Conservation (phyloP, 1,139 yeast species). For the Suhomyces yuchorum region DNA sequence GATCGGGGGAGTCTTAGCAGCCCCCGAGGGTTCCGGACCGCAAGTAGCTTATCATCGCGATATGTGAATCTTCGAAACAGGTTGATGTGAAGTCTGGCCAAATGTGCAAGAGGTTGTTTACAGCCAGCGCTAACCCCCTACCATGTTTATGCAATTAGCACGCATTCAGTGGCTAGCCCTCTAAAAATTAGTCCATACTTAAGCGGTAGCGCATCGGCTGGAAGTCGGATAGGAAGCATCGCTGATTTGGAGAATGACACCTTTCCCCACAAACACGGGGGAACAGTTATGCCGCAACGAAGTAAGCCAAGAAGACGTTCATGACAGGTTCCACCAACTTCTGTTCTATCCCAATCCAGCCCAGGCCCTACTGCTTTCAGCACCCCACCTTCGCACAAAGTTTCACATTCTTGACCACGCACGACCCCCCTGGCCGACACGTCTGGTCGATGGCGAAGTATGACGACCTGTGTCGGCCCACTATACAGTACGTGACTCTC, state of each 20-base stretch:
- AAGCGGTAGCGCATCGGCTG: background rate
- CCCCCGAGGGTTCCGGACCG: background rate
- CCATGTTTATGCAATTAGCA: no score
- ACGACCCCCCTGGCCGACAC: conserved; percentile 8
- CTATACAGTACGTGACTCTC: conserved; percentile 5
- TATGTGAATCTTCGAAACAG: no score
- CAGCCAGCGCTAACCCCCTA: no score
- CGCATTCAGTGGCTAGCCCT: background rate
- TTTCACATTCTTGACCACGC: background rate
- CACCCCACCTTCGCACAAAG: background rate
- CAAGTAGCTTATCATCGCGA: background rate
- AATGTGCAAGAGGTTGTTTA: no score
- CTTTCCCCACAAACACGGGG: no score
- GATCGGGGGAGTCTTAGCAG: background rate
- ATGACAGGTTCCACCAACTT: background rate
- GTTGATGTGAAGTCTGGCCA: no score
- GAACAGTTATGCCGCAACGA: no score
- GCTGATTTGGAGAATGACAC: no score
- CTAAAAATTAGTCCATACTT: background rate
- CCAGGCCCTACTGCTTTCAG: background rate
- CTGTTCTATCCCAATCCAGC: background rate
- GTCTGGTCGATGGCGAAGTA: conserved; percentile 6
- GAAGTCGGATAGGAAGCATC: no score
- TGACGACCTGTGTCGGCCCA: conserved; percentile 1
- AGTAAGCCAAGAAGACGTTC: background rate